These are phyloP conservation scores for Flaveria bidentis DNA, from an alignment of 129 eudicot genomes.

Conservation along the genomic window DNA sequence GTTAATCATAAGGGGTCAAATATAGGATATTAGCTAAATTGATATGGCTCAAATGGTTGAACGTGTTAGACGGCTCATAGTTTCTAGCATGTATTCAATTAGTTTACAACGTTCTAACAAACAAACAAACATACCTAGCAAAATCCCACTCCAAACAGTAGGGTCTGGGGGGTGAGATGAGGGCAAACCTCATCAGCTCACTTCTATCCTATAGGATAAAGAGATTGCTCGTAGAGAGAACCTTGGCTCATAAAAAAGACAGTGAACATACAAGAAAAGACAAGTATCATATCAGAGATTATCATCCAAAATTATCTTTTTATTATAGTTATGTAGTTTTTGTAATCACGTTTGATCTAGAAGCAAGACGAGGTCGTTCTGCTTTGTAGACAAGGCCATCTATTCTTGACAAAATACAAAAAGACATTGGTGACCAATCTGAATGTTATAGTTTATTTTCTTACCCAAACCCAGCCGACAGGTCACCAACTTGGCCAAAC, in stretches of 20 bases:
- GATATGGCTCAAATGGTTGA: neutral
- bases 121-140: too few species aligned
- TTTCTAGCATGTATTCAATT: neutral
- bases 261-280: too few species aligned
- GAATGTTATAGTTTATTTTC: neutral
- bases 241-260: too few species aligned
- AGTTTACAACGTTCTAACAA: neutral
- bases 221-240: too few species aligned
- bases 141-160: too few species aligned
- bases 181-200: too few species aligned
- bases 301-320: neutral
- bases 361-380: too few species aligned
- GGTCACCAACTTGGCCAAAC: neutral
- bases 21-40: neutral
- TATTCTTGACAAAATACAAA: neutral
- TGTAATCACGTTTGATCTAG: neutral
- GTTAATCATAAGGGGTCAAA: neutral
- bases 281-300: too few species aligned
- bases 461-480: neutral
- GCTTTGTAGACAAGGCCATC: neutral
- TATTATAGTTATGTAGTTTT: neutral
- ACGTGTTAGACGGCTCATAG: neutral
- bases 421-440: neutral
- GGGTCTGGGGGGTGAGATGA: too few species aligned
- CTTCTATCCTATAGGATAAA: too few species aligned